A percentile compares a stretch with the other conserved stretches of the same genome.
Evolutionary conservation across 106 monocot genomes (phyloP).

Genomic region (Phalaenopsis equestris): DNA sequence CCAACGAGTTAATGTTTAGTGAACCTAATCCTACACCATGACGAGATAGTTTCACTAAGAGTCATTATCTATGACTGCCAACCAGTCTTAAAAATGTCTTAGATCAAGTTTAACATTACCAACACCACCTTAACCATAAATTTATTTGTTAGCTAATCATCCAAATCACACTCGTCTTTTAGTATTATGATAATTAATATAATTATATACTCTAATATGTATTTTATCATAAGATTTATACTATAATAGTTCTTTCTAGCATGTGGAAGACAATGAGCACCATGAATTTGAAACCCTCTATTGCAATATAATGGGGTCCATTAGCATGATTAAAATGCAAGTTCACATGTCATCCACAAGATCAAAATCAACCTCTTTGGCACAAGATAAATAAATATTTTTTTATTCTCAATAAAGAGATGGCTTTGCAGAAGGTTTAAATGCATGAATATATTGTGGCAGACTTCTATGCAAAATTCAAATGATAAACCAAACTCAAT

Average conservation of each 20-base stretch:
- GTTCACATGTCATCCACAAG: neutral
- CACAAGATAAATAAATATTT: neutral
- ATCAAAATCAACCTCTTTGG: neutral
- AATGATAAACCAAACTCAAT: neutral
- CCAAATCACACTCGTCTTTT: neutral
- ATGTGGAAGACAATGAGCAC: neutral
- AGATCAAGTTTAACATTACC: neutral
- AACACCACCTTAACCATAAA: neutral
- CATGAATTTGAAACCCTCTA: neutral
- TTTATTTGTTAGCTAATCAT: neutral
- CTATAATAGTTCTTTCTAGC: neutral
- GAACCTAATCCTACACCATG: too few species aligned
- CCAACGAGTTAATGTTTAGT: neutral
- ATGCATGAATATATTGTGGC: neutral
- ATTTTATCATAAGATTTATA: neutral
- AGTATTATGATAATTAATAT: neutral
- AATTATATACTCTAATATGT: neutral
- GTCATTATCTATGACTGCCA: neutral
- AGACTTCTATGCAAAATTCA: neutral
- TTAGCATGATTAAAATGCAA: neutral
- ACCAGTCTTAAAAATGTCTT: neutral
- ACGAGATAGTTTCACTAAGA: neutral
- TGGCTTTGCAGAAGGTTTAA: neutral
- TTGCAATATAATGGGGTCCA: neutral
- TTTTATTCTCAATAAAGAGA: neutral